Base-by-base conservation (phyloP, 139 green algal species). In the Eudorina sp. region DNA sequence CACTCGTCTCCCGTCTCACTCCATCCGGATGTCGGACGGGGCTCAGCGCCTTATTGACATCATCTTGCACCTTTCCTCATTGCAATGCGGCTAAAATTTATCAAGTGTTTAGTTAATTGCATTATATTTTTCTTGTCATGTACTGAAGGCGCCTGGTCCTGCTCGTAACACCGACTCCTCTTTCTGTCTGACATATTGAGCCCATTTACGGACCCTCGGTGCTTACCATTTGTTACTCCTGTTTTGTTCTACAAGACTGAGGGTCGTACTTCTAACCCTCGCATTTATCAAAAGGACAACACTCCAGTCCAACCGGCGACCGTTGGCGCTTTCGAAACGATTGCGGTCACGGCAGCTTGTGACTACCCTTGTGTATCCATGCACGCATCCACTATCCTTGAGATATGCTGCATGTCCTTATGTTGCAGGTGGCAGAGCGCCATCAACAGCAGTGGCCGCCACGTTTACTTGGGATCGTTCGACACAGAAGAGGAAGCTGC, bases 401-500 rank as follows among this genome's bases (percentile, higher is more conserved):
- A n/a, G n/a, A n/a, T n/a, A n/a, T n/a, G n/a, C 16, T 66, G 18
- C 55, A 8, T 27, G 19, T 19, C 9, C 41, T 58, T 62, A 4
- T 48, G 4, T 13, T 40, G 77, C 77, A 84, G 77, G 53, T 91
- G 88, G 88, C 88, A 91, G 74, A 58, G 64, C 14, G 88, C 88
- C 19, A 91, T 91, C 51, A 91, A 91, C 45, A 72, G 72, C 41
- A 83, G 82, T 1, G 88, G 88, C 0, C 40, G 53, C 36, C 85
- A 91, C 38, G 62, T 91, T 9, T 91, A 91, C 46, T 70, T 91
- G 40, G 88, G 82, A 0, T 83, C 53, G 27, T 91, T 84, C 25
- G 40, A 86, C 21, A 88, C 81, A 29, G 88, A 91, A 70, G 40
- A 86, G 4, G 88, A 91, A 36, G 88, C 88, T 16, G 88, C 88